Percentiles rank a stretch among this genome's conserved stretches.
Conservation (phyloP, 345 rosid species). For the Salix purpurea region DNA sequence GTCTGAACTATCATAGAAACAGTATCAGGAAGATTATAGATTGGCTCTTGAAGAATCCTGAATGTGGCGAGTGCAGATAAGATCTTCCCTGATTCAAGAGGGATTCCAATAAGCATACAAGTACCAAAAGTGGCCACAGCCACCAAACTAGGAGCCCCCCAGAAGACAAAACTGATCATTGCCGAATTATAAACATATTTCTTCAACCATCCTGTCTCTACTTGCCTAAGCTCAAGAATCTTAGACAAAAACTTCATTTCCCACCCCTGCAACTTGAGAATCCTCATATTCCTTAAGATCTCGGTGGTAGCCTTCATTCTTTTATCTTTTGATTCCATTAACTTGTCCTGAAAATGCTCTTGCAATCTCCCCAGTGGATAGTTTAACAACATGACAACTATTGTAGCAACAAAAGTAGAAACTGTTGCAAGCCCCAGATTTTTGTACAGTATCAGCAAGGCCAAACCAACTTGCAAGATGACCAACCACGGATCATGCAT, state of each 20-base stretch:
- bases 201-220: conserved; percentile 30
- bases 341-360: conserved; percentile 24
- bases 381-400: conserved; percentile 26
- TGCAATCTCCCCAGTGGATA: conserved; percentile 25
- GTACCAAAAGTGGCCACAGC: conserved; percentile 31
- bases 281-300: conserved; percentile 31
- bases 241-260: conserved; percentile 38
- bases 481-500: conserved; percentile 34
- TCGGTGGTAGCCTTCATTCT: conserved; percentile 36
- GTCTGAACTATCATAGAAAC: conserved; percentile 32
- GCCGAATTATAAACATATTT: conserved; percentile 21
- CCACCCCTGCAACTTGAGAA: conserved; percentile 40
- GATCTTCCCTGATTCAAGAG: conserved; percentile 32
- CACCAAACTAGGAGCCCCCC: conserved; percentile 26
- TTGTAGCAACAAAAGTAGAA: conserved; percentile 17
- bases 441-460: conserved; percentile 27
- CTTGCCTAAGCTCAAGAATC: conserved; percentile 23
- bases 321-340: conserved; percentile 34
- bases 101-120: conserved; percentile 26
- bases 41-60: conserved; percentile 31
- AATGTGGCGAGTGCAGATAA: conserved; percentile 37
- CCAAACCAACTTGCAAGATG: conserved; percentile 27
- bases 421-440: conserved; percentile 25
- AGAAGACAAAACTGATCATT: conserved; percentile 15
- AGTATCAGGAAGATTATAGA: conserved; percentile 26